Evolutionary conservation across 2,329 filamentous ascomycete species (phyloP), one percentile per base, ranked within the genome.

Genomic region (Camptophora hylomeconis): DNA sequence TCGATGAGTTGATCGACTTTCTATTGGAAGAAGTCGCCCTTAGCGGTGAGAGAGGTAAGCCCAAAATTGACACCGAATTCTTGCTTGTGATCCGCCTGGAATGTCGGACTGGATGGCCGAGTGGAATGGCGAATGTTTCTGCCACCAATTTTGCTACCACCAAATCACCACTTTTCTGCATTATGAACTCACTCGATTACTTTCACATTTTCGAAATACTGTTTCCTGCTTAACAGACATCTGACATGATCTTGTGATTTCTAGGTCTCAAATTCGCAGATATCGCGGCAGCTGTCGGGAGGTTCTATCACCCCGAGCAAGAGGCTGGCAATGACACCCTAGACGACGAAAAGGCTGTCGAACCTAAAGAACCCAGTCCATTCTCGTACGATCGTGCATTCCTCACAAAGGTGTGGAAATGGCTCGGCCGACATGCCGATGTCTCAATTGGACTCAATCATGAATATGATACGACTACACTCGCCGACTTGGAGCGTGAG

Each of bases 1-100:
- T 72, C 35, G 69, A 71, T 45, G 59, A 64, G 27, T 51, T 76
- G 39, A 58, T 75, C 37, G 61, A 72, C 45, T 67, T 61, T 50
- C 45, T 75, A 32, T 54, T 75, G 26, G 61, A 64, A 35, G 65
- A 72, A 49, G 63, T 75, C 47, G 70, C 70, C 14, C 57, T 74
- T 25, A 62, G 61, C 40, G 69, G 70, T 39, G 58, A 60, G 29
- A 56, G 63, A 59, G 72, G 71, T 73, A 56, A 44, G 66, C 22
- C 32, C 11, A 17, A 12, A 23, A 36, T 39, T 38, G 31, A 25
- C 28, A n/a, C n/a, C n/a, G n/a, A n/a, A n/a, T n/a, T n/a, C n/a
- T n/a, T n/a, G n/a, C n/a, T n/a, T n/a, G n/a, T n/a, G n/a, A n/a
- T n/a, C n/a, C n/a, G n/a, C n/a, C n/a, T n/a, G n/a, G n/a, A n/a